Percentiles rank a stretch among this genome's conserved stretches.
Evolutionary conservation across 495 filamentous ascomycete species (phyloP).

Genomic region (Aspergillus bridgeri): DNA sequence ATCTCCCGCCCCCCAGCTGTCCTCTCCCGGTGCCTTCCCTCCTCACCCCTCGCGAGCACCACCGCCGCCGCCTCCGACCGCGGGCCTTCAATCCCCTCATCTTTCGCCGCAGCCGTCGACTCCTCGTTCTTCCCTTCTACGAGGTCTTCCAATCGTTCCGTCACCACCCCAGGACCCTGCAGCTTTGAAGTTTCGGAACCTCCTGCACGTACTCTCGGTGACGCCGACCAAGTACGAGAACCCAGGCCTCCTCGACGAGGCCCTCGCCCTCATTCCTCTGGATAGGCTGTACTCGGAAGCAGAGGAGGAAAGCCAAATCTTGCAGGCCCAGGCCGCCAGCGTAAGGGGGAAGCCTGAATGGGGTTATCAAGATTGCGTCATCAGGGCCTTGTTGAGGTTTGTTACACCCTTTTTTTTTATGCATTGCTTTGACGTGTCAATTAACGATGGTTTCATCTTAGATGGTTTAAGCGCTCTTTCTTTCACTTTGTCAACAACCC

Average conservation of each 20-base stretch:
- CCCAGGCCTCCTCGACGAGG: slow-evolving; percentile 91
- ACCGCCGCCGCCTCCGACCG: slow-evolving; percentile 36
- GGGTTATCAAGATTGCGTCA: slow-evolving; percentile 98
- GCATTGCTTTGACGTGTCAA: slow-evolving; percentile 15
- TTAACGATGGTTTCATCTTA: slow-evolving; percentile 31
- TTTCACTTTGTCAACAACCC: slow-evolving; percentile 98
- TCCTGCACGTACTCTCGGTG: slow-evolving; percentile 73
- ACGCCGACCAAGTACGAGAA: slow-evolving; percentile 95
- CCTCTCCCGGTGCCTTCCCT: slow-evolving; percentile 25
- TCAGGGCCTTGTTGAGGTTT: slow-evolving; percentile 78
- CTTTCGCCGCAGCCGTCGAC: slow-evolving; percentile 41
- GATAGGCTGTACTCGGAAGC: slow-evolving; percentile 90
- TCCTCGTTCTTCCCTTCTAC: slow-evolving; percentile 58
- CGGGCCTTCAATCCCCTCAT: slow-evolving; percentile 24
- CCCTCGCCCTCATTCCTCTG: slow-evolving; percentile 78
- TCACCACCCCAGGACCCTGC: slow-evolving; percentile 69
- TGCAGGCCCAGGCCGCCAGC: slow-evolving; percentile 81
- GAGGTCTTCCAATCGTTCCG: slow-evolving; percentile 77
- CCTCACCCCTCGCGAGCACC: slow-evolving; percentile 43
- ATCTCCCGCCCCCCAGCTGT: slow-evolving; percentile 29
- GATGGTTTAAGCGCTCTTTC: slow-evolving; percentile 94
- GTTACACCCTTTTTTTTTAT: slow-evolving; percentile 14
- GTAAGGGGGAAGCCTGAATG: slow-evolving; percentile 84
- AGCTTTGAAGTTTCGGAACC: slow-evolving; percentile 79
- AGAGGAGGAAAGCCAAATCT: slow-evolving; percentile 84